These are phyloP conservation scores for Pseudoneurospora amorphoporcata DNA, from an alignment of 495 filamentous ascomycete genomes.

Conservation along the genomic window DNA sequence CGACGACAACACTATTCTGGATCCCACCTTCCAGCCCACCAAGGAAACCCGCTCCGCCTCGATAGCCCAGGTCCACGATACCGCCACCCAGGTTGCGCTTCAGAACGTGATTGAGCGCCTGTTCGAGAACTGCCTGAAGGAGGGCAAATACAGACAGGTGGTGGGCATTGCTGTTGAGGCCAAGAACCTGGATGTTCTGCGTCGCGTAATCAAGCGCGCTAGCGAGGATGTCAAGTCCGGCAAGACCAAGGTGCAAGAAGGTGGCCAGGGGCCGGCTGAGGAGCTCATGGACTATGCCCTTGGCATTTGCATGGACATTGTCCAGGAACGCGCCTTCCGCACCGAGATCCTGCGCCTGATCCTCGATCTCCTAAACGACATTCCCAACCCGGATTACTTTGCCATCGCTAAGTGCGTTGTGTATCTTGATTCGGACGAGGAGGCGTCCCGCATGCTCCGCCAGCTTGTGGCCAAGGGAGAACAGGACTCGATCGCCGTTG, in stretches of 20 bases:
- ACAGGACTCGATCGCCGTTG: slow-evolving; percentile 63
- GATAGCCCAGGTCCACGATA: slow-evolving; percentile 33
- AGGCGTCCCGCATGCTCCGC: slow-evolving; percentile 79
- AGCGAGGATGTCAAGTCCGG: slow-evolving; percentile 69
- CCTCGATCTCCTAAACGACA: slow-evolving; percentile 77
- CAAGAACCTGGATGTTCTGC: slow-evolving; percentile 81
- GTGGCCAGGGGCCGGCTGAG: slow-evolving; percentile 55
- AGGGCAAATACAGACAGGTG: slow-evolving; percentile 90
- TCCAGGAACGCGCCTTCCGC: slow-evolving; percentile 83
- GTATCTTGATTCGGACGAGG: slow-evolving; percentile 82
- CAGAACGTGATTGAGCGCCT: slow-evolving; percentile 75
- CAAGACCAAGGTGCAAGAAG: slow-evolving; percentile 38
- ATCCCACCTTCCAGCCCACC: slow-evolving; percentile 45
- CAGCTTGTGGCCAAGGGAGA: slow-evolving; percentile 75
- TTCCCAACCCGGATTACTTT: slow-evolving; percentile 89
- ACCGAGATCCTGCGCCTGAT: slow-evolving; percentile 74
- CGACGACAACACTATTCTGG: slow-evolving; percentile 55
- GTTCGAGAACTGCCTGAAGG: slow-evolving; percentile 81
- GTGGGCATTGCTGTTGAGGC: slow-evolving; percentile 97
- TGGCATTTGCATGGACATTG: slow-evolving; percentile 93
- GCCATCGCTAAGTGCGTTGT: slow-evolving; percentile 97
- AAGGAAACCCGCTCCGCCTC: slow-evolving; percentile 40
- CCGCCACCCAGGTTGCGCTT: slow-evolving; percentile 54
- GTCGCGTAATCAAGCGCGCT: slow-evolving; percentile 70
- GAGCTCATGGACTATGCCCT: slow-evolving; percentile 96